Evolutionary conservation across 1,139 yeast genomes (phyloP), one percentile per base, ranked within the genome.

Genomic region (Candida gigantensis): DNA sequence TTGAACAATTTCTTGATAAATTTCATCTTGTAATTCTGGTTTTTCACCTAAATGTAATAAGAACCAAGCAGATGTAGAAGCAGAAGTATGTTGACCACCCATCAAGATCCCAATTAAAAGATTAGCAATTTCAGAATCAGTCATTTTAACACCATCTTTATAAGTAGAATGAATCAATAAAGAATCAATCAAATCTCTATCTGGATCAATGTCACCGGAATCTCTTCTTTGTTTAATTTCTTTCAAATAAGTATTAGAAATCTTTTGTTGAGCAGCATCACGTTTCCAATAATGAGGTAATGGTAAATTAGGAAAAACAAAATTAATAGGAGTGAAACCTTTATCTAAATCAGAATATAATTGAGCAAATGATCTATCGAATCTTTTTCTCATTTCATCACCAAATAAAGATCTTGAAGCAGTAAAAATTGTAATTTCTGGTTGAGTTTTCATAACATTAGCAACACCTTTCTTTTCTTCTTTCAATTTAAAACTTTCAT

Each of bases 31-130:
- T 41, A 90, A 65, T 28, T 86, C 83, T 29, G 95, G 95, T 49
- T 78, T 72, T 53, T 84, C 94, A 49, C 90, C 97, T 49, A 92
- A 74, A 59, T 92, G 98, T 49, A 92, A 75, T 58, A 92, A 72
- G 55, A 81, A 81, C 98, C 98, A 92, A 18, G 97, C 86, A 32
- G 96, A 86, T 17, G 98, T 92, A 18, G 97, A 78, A 32, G 97
- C 95, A 50, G 96, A 85, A 20, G 99, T 94, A 64, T 92, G 99
- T 69, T 92, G 99, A 44, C 98, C 99, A 52, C 98, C 99, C 99
- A 92, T 92, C 46, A 94, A 75, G 39, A 94, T 82, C 60, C 97
- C 99, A 62, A 92, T 92, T 64, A 89, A 73, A 60, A 94, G 73
- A 65, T 90, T 85, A 28, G 97, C 95, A 57, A 92, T 88, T 67